phyloP scores from a whole-genome alignment of 257 asterid genomes.

The Solanum dulcamara region DNA sequence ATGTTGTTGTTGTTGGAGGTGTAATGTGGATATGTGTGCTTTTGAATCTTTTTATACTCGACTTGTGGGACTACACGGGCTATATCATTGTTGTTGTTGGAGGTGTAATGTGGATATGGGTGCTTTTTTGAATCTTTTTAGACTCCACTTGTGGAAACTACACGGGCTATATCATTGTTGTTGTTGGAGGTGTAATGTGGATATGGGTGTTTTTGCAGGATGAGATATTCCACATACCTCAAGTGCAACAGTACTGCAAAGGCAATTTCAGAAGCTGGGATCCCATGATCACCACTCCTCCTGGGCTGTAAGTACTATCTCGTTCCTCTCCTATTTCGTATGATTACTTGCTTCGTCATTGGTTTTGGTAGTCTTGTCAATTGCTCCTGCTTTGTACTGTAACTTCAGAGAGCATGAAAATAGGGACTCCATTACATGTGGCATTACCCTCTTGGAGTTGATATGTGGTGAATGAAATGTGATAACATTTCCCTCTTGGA shows the following conservation, averaged over 20 bases:
- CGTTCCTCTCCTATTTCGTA: not conserved
- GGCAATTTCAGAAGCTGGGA: slow-evolving; percentile 88
- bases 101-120: not conserved
- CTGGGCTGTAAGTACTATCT: slow-evolving; percentile 66
- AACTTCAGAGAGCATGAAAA: not conserved
- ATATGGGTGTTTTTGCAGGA: slow-evolving; percentile 40
- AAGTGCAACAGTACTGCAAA: slow-evolving; percentile 71
- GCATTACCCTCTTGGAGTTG: not conserved
- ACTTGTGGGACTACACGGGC: not conserved
- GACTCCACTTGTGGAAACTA: not conserved
- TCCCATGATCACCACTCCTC: slow-evolving; percentile 98
- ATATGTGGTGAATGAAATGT: not conserved
- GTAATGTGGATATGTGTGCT: no score
- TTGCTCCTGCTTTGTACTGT: not conserved
- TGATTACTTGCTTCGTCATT: not conserved
- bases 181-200: not conserved
- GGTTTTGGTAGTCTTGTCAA: not conserved
- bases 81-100: not conserved
- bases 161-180: not conserved
- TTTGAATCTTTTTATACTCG: not conserved
- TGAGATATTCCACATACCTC: slow-evolving; percentile 91
- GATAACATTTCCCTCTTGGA: no score
- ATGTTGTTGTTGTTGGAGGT: no score
- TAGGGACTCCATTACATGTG: not conserved
- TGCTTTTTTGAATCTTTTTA: not conserved